These are phyloP conservation scores for Nakazawaea anatomiae DNA, from an alignment of 805 yeast genomes.

Conservation along the genomic window DNA sequence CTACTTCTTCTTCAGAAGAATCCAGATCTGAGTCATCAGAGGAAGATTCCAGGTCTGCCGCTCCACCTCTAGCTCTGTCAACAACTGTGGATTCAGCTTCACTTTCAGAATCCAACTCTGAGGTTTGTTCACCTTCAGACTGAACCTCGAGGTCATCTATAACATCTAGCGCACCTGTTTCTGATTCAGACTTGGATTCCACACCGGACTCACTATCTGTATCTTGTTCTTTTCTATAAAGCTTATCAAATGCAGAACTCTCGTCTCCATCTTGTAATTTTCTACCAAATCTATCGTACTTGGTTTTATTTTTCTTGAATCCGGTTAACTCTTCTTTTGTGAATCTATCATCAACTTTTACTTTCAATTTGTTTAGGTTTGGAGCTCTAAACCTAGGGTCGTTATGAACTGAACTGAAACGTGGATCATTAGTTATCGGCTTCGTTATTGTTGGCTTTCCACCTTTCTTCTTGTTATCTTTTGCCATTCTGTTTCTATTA, in stretches of 20 bases:
- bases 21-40: constrained; percentile 32
- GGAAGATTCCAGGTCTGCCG: constrained; percentile 34
- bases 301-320: constrained; percentile 54
- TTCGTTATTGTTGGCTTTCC: constrained; percentile 8
- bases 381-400: constrained; percentile 89
- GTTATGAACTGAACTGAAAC: constrained; percentile 72
- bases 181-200: too few relatives aligned
- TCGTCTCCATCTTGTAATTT: constrained; percentile 37
- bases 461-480: constrained; percentile 6
- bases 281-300: constrained; percentile 86
- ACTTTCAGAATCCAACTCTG: constrained; percentile 16
- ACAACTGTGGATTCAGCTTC: constrained; percentile 18
- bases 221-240: constrained; percentile 38
- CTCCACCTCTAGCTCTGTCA: constrained; percentile 69
- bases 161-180: too few relatives aligned
- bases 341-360: constrained; percentile 83
- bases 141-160: too few relatives aligned
- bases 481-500: constrained; percentile 6
- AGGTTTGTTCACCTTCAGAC: constrained; percentile 7
- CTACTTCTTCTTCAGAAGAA: constrained; percentile 33
- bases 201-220: constrained; percentile 8
- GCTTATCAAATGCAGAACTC: constrained; percentile 55
- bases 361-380: constrained; percentile 59
- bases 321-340: constrained; percentile 53
- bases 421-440: constrained; percentile 54